A percentile compares a stretch with the other conserved stretches of the same genome.
phyloP scores from a whole-genome alignment of 371 early-diverging fungal genomes.

The Homolaphlyctis polyrhiza region DNA sequence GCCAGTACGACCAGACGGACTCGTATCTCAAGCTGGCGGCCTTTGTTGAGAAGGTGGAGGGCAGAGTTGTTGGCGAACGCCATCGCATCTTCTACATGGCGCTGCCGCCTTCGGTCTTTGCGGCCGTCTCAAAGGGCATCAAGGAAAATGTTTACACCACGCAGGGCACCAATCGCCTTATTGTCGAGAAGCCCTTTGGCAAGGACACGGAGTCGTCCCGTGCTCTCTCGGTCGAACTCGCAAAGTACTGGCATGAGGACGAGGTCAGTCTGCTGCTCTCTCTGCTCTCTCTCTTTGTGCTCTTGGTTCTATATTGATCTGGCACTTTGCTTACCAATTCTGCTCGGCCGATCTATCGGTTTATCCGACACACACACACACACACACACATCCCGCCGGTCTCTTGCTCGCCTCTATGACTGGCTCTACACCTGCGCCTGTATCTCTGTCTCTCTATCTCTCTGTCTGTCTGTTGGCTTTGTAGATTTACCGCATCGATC shows the following conservation, averaged over 20 bases:
- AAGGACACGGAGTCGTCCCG: constrained; percentile 80
- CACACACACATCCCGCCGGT: too few species aligned
- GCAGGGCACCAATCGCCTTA: constrained; percentile 62
- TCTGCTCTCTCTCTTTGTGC: neutral
- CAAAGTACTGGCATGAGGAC: constrained; percentile 72
- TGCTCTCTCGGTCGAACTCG: constrained; percentile 61
- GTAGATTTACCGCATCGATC: constrained; percentile 95
- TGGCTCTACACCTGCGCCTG: too few species aligned
- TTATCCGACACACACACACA: too few species aligned
- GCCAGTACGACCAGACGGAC: constrained; percentile 82
- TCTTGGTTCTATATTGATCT: too few species aligned
- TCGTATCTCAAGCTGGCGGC: constrained; percentile 62
- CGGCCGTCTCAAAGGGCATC: constrained; percentile 70
- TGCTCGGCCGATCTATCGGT: too few species aligned
- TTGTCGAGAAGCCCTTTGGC: constrained; percentile 99
- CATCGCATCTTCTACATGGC: constrained; percentile 95
- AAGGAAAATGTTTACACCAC: constrained; percentile 56
- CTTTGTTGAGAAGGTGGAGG: constrained; percentile 43
- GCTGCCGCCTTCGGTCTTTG: constrained; percentile 94
- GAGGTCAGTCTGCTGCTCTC: constrained; percentile 51
- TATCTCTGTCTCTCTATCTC: too few species aligned
- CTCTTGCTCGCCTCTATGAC: too few species aligned
- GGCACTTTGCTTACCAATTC: too few species aligned
- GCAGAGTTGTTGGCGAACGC: constrained; percentile 8
- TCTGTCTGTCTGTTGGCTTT: too few species aligned